phyloP scores from a whole-genome alignment of 139 green algal genomes.

The Chara braunii region DNA sequence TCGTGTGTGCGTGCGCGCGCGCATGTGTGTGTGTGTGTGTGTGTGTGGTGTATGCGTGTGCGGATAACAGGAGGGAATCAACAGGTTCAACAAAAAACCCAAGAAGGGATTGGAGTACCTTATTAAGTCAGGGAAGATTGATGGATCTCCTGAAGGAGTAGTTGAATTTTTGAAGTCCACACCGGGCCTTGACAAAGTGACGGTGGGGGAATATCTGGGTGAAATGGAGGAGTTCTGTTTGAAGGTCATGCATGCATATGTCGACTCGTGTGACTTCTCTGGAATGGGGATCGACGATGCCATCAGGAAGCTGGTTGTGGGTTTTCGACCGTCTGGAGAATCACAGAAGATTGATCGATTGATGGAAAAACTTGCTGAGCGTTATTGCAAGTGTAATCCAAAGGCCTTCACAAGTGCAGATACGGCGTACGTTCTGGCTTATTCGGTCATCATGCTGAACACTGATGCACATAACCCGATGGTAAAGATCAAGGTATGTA shows the following conservation, averaged over 20 bases:
- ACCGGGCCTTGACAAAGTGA: conserved; percentile 79
- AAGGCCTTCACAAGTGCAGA: conserved; percentile 83
- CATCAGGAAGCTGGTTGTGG: conserved; percentile 60
- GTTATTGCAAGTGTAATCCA: conserved; percentile 85
- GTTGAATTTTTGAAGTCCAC: conserved; percentile 58
- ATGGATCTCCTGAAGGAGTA: conserved; percentile 55
- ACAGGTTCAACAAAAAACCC: conserved; percentile 95
- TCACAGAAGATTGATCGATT: conserved; percentile 98
- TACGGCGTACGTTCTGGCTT: conserved; percentile 95
- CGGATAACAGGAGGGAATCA: conserved; percentile 78
- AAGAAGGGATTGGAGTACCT: conserved; percentile 83
- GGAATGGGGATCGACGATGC: conserved; percentile 79
- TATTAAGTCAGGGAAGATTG: conserved; percentile 73
- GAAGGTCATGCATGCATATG: conserved; percentile 95
- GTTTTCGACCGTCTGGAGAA: conserved; percentile 80
- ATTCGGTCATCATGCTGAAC: conserved; percentile 99
- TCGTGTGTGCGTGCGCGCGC: no score
- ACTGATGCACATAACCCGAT: conserved; percentile 96
- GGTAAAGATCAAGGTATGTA: conserved; percentile 73
- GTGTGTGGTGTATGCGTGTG: no score
- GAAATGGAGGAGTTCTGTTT: conserved; percentile 82
- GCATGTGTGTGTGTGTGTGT: no score
- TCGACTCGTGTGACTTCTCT: conserved; percentile 86
- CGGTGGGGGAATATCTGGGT: conserved; percentile 92
- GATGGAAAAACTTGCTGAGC: conserved; percentile 99